Evolutionary conservation across 2,329 filamentous ascomycete genomes (phyloP), one percentile per base, ranked within the genome.

Genomic region (Cercospora sesami): DNA sequence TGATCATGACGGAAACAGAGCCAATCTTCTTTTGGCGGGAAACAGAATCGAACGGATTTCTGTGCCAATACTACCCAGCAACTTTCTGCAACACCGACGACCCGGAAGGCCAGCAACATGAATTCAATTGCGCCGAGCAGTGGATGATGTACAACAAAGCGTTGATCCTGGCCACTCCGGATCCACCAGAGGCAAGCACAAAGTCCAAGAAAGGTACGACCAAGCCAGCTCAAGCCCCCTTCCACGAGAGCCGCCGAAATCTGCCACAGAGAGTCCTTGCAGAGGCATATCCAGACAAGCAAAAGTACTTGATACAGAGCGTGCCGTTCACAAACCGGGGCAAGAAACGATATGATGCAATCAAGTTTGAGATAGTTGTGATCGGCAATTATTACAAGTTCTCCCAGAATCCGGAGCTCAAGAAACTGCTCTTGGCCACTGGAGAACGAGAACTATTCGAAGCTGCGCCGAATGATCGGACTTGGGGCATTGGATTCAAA

Each of bases 401-500:
- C 72, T 86, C 83, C 2, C 73, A 74, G 18, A 74, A 72, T 16
- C 68, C 77, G 9, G 73, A 79, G 16, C 75, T 90, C 72, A 80
- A 78, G 60, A 78, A 76, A 42, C 45, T 26, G n/a, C 51, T 69
- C 30, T 28, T 67, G 18, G 64, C 57, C 10, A 69, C 90, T 0
- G 87, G 85, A 0, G 83, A 87, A 5, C 79, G 84, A 48, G 85
- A 89, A 76, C 73, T 91, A 28, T 86, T 90, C 1, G 88, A 83
- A 75, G 80, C 81, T 1, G 78, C 77, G 31, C 86, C 88, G 9
- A 81, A 77, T 67, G 89, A 91, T 79, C 75, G 81, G 5, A 84
- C 90, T 63, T 91, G 89, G 90, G 89, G 89, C 1, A 80, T 91
- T 45, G 89, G 89, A 4, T 90, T 86, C 72, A 81, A 79, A 64